Evolutionary conservation across 1,139 yeast species (phyloP).

Genomic region (Protomyces inundatus): DNA sequence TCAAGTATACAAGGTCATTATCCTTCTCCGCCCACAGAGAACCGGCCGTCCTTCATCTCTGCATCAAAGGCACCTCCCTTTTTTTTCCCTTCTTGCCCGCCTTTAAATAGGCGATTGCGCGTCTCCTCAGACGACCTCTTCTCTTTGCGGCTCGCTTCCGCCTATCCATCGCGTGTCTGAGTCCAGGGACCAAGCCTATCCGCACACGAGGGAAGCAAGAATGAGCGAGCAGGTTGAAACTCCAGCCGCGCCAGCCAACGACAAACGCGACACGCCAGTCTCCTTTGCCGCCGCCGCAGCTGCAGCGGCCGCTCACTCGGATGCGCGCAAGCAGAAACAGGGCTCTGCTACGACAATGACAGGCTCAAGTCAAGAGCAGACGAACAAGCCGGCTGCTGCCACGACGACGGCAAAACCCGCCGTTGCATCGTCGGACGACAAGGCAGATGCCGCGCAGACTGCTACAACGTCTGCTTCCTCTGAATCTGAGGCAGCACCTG

Average conservation of each 20-base stretch:
- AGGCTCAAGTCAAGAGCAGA: constrained; percentile 2
- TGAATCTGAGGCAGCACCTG: neutral
- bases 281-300: neutral
- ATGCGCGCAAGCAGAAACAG: neutral
- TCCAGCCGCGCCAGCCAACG: neutral
- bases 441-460: neutral
- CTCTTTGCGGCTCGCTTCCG: too few relatives aligned
- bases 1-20: too few relatives aligned
- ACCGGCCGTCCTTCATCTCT: too few relatives aligned
- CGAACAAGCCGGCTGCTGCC: constrained; percentile 5
- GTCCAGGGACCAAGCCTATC: too few relatives aligned
- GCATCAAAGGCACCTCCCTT: too few relatives aligned
- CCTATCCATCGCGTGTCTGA: too few relatives aligned
- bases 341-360: constrained; percentile 1
- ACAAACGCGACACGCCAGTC: neutral
- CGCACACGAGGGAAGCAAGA: neutral
- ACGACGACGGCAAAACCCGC: neutral
- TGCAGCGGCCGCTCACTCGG: neutral
- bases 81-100: too few relatives aligned
- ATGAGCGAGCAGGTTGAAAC: neutral
- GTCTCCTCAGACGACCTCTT: too few relatives aligned
- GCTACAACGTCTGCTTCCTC: too few relatives aligned
- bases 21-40: too few relatives aligned
- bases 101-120: too few relatives aligned
- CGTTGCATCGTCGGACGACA: neutral